Evolutionary conservation across 371 early-diverging fungal species (phyloP).

Genomic region (Fennellomyces sp.): DNA sequence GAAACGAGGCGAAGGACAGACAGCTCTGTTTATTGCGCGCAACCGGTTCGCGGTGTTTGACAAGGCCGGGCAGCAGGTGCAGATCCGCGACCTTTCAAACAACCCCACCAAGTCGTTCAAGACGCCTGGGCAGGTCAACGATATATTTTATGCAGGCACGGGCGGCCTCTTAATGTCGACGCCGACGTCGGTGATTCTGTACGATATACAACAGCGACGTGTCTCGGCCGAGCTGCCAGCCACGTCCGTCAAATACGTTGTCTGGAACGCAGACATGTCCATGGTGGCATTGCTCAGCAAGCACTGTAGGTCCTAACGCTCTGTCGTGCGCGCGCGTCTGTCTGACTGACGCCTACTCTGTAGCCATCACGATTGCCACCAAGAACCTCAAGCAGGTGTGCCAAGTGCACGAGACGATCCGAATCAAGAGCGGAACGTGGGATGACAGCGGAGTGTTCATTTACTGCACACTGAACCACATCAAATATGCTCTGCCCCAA

Average conservation of each 20-base stretch:
- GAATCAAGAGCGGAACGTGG: constrained; percentile 96
- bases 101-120: constrained; percentile 88
- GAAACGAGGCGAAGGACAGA: constrained; percentile 77
- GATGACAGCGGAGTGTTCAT: constrained; percentile 91
- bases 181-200: constrained; percentile 83
- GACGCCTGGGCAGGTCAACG: constrained; percentile 73
- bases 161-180: constrained; percentile 85
- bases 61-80: constrained; percentile 70
- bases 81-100: constrained; percentile 84
- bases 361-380: constrained; percentile 84
- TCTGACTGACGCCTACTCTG: background rate
- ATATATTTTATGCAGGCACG: constrained; percentile 88
- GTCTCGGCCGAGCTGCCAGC: constrained; percentile 76
- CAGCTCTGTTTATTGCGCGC: constrained; percentile 92
- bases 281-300: constrained; percentile 91
- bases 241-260: constrained; percentile 83
- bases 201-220: constrained; percentile 84
- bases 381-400: constrained; percentile 84
- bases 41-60: constrained; percentile 96
- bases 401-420: constrained; percentile 94
- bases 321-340: background rate
- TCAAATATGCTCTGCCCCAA: constrained; percentile 95
- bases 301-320: constrained; percentile 66
- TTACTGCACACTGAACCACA: constrained; percentile 97
- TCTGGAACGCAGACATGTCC: constrained; percentile 87